phyloP scores from a whole-genome alignment of 345 rosid species.

The Euphorbia peplus region DNA sequence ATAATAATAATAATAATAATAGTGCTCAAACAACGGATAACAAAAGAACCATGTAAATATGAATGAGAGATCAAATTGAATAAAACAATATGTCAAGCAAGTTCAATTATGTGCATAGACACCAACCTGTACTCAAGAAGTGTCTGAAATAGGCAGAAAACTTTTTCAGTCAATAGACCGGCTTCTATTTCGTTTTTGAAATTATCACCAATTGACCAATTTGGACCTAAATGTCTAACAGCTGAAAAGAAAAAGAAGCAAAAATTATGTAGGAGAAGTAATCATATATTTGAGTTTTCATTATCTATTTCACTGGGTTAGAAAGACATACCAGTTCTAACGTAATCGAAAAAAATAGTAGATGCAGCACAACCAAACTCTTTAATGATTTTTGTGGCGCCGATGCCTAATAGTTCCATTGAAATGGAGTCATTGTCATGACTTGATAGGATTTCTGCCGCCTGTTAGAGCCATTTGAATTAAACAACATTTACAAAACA shows the following conservation, averaged over 20 bases:
- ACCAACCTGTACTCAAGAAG: slow-evolving; percentile 75
- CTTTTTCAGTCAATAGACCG: slow-evolving; percentile 54
- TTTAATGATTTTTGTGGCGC: slow-evolving; percentile 38
- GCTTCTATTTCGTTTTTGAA: slow-evolving; percentile 31
- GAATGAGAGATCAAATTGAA: background rate
- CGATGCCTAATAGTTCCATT: slow-evolving; percentile 40
- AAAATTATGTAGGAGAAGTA: slow-evolving; percentile 1
- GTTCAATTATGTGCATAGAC: slow-evolving; percentile 5
- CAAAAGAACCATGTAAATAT: background rate
- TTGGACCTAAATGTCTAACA: slow-evolving; percentile 30
- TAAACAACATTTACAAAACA: slow-evolving; percentile 3
- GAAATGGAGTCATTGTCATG: slow-evolving; percentile 39
- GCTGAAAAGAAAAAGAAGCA: slow-evolving; percentile 11
- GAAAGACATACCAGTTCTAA: slow-evolving; percentile 52
- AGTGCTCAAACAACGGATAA: background rate
- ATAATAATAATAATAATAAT: no score
- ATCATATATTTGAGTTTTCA: background rate
- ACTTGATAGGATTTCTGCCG: slow-evolving; percentile 55
- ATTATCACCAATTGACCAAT: slow-evolving; percentile 37
- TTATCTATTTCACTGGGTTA: slow-evolving; percentile 12
- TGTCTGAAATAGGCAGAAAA: slow-evolving; percentile 57
- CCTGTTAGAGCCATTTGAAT: slow-evolving; percentile 40
- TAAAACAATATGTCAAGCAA: background rate
- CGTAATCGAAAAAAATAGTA: slow-evolving; percentile 31
- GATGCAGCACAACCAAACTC: slow-evolving; percentile 49